These are phyloP conservation scores for Monilinia laxa DNA, from an alignment of 2,329 filamentous ascomycete species.

Conservation along the genomic window DNA sequence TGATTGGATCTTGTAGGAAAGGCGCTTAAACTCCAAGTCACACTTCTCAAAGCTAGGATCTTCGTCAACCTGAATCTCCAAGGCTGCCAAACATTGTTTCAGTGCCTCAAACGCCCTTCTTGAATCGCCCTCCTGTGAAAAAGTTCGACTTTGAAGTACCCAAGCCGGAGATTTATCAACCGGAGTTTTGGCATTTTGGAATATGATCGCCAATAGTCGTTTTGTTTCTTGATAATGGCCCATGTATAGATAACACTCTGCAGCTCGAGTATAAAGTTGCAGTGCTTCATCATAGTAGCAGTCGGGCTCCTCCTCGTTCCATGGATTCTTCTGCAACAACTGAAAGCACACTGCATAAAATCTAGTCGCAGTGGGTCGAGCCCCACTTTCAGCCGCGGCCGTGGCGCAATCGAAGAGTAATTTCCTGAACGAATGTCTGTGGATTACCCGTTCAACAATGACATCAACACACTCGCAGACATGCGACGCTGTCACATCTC, in stretches of 20 bases:
- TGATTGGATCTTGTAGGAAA: conserved; percentile 59
- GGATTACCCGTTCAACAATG: conserved; percentile 63
- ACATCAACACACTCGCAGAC: conserved; percentile 75
- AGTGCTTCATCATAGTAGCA: conserved; percentile 85
- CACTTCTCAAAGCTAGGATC: conserved; percentile 72
- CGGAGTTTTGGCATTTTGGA: conserved; percentile 66
- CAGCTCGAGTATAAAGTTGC: conserved; percentile 72
- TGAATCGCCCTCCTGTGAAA: conserved; percentile 71
- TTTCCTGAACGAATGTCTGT: conserved; percentile 63
- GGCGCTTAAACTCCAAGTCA: conserved; percentile 68
- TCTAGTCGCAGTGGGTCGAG: conserved; percentile 75
- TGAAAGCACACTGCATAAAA: conserved; percentile 76
- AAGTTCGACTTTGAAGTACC: conserved; percentile 78
- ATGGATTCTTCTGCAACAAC: conserved; percentile 77
- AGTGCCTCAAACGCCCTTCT: conserved; percentile 67
- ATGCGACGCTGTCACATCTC: conserved; percentile 76
- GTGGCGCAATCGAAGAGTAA: conserved; percentile 78
- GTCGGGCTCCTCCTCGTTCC: conserved; percentile 68
- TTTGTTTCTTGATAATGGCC: conserved; percentile 67
- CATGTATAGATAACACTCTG: conserved; percentile 81
- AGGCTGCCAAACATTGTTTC: conserved; percentile 66
- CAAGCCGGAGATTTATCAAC: conserved; percentile 82
- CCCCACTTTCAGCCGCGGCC: conserved; percentile 76
- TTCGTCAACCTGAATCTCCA: conserved; percentile 66
- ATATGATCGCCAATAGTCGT: conserved; percentile 66